phyloP scores from a whole-genome alignment of 352 stramenopile genomes.

The Phytophthora podocarpi region DNA sequence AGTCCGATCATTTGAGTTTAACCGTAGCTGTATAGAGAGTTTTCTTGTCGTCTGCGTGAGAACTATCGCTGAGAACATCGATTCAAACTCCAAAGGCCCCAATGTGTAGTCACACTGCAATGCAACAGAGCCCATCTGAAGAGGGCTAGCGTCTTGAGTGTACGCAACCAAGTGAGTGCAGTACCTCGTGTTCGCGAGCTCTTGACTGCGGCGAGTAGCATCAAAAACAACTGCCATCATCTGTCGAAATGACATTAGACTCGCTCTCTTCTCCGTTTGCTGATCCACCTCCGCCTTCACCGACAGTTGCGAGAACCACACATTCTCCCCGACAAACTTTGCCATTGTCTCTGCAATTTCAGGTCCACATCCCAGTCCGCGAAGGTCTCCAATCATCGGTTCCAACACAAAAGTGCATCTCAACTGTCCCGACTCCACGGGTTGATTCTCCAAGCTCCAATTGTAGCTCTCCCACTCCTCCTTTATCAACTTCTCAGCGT shows the following conservation, averaged over 20 bases:
- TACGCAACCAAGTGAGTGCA: not conserved
- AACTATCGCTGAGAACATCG: slow-evolving; percentile 19
- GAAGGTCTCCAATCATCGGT: slow-evolving; percentile 14
- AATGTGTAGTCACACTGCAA: slow-evolving; percentile 9
- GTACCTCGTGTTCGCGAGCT: slow-evolving; percentile 23
- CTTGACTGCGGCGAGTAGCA: slow-evolving; percentile 16
- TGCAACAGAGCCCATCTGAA: slow-evolving; percentile 10
- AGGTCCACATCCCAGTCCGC: not conserved
- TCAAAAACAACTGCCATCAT: slow-evolving; percentile 24
- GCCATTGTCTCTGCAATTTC: slow-evolving; percentile 23
- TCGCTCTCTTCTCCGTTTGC: not conserved
- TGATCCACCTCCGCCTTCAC: not conserved
- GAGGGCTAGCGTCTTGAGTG: not conserved
- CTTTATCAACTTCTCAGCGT: slow-evolving; percentile 13
- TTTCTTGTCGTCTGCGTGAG: slow-evolving; percentile 18
- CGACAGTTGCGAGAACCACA: slow-evolving; percentile 22
- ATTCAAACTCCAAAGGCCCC: slow-evolving; percentile 1
- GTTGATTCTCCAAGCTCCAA: slow-evolving; percentile 25
- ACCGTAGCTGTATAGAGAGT: not conserved
- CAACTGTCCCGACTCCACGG: slow-evolving; percentile 9
- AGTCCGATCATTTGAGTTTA: not conserved
- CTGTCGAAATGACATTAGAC: slow-evolving; percentile 14
- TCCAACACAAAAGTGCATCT: slow-evolving; percentile 25
- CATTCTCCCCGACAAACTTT: slow-evolving; percentile 18
- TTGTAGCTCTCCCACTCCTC: slow-evolving; percentile 21